These are phyloP conservation scores for Aspergillus persii DNA, from an alignment of 2,329 filamentous ascomycete species.

Conservation along the genomic window DNA sequence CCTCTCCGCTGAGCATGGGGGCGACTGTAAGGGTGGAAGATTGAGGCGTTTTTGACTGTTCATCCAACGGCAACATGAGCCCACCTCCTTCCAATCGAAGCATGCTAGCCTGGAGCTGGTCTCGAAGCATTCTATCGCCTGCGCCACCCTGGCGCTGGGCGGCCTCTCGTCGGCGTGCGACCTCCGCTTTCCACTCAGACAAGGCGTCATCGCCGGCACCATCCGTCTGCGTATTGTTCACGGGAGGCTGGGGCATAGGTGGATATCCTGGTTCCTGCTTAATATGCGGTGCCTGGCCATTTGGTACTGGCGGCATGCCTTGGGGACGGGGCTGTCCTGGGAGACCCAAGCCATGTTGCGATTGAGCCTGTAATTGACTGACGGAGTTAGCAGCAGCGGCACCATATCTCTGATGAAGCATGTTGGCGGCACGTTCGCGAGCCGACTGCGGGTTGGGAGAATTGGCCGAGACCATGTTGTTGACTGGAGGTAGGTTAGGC, in stretches of 20 bases:
- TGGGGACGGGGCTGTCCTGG: slow-evolving; percentile 35
- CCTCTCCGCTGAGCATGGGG: slow-evolving; percentile 4
- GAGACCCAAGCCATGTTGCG: slow-evolving; percentile 33
- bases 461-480: slow-evolving; percentile 30
- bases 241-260: slow-evolving; percentile 36
- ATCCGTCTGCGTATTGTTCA: slow-evolving; percentile 67
- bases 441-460: slow-evolving; percentile 48
- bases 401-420: slow-evolving; percentile 51
- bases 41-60: slow-evolving; percentile 34
- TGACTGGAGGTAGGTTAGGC: slow-evolving; percentile 32
- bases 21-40: slow-evolving; percentile 39
- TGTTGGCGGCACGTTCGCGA: slow-evolving; percentile 53
- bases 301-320: slow-evolving; percentile 33
- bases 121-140: slow-evolving; percentile 40
- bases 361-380: slow-evolving; percentile 44
- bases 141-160: slow-evolving; percentile 34
- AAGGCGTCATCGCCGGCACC: slow-evolving; percentile 63
- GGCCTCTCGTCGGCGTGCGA: slow-evolving; percentile 42
- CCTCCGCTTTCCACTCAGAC: slow-evolving; percentile 53
- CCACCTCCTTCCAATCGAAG: slow-evolving; percentile 47
- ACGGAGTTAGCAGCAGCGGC: slow-evolving; percentile 43
- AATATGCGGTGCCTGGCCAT: slow-evolving; percentile 43
- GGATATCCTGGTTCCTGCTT: slow-evolving; percentile 40
- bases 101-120: slow-evolving; percentile 43
- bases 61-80: slow-evolving; percentile 43